A percentile compares a stretch with the other conserved stretches of the same genome.
phyloP scores from a whole-genome alignment of 805 yeast genomes.

The Sungouiella blattae region DNA sequence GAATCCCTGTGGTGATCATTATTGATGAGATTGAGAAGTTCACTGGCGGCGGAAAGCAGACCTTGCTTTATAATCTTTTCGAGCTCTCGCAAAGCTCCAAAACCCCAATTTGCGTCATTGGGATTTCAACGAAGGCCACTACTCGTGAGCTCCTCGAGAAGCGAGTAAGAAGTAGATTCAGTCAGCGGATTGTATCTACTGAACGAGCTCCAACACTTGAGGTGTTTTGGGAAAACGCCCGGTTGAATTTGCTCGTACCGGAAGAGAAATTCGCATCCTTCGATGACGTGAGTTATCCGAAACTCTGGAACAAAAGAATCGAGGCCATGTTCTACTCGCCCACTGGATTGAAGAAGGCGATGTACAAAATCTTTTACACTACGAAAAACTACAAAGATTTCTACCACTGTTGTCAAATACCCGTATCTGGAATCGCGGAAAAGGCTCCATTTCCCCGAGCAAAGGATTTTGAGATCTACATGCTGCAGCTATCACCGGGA shows the following conservation, averaged over 20 bases:
- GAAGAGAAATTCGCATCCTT: slow-evolving; percentile 15
- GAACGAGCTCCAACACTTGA: slow-evolving; percentile 47
- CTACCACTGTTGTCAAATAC: slow-evolving; percentile 38
- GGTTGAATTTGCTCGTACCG: slow-evolving; percentile 32
- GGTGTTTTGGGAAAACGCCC: slow-evolving; percentile 49
- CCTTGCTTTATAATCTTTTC: slow-evolving; percentile 80
- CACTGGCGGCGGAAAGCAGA: slow-evolving; percentile 70
- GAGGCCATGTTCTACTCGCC: slow-evolving; percentile 10
- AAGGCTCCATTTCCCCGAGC: slow-evolving; percentile 24
- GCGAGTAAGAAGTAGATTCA: slow-evolving; percentile 84
- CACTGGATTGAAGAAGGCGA: slow-evolving; percentile 9
- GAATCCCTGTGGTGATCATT: slow-evolving; percentile 53
- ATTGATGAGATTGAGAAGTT: slow-evolving; percentile 85
- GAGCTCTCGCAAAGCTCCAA: slow-evolving; percentile 74
- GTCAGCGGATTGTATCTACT: slow-evolving; percentile 68
- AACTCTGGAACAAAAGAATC: slow-evolving; percentile 46
- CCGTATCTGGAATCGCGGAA: slow-evolving; percentile 31
- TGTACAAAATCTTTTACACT: slow-evolving; percentile 50
- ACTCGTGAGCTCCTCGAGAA: slow-evolving; percentile 83
- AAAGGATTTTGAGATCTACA: slow-evolving; percentile 21
- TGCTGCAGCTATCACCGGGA: slow-evolving; percentile 20
- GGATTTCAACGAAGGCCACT: slow-evolving; percentile 71
- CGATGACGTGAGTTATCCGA: slow-evolving; percentile 19
- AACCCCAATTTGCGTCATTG: slow-evolving; percentile 77
- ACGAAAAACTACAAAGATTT: slow-evolving; percentile 55